Evolutionary conservation across 495 filamentous ascomycete genomes (phyloP).

Genomic region (Penicillium parvum): DNA sequence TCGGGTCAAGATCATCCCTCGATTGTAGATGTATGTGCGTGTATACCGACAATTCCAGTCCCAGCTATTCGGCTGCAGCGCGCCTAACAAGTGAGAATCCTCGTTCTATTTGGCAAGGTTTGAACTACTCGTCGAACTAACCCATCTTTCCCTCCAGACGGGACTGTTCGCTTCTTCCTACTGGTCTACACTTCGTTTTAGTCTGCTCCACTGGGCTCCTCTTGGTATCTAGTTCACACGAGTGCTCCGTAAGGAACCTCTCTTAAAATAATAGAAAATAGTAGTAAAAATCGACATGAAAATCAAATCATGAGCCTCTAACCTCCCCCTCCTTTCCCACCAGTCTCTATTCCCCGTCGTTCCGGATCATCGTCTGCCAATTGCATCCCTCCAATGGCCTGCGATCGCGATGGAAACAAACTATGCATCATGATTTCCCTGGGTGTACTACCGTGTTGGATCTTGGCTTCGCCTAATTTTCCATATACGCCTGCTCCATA

Average conservation of each 20-base stretch:
- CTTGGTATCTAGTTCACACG: too few relatives aligned
- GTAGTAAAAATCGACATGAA: slow-evolving; percentile 6
- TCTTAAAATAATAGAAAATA: too few relatives aligned
- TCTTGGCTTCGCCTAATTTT: slow-evolving; percentile 2
- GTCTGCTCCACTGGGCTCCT: slow-evolving; percentile 1
- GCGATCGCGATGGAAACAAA: slow-evolving; percentile 10
- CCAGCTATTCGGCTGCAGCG: slow-evolving; percentile 1
- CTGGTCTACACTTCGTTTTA: too few relatives aligned
- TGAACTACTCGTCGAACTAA: too few relatives aligned
- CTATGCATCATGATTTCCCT: too few relatives aligned
- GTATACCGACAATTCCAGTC: background rate
- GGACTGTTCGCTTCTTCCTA: background rate
- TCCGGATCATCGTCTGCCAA: slow-evolving; percentile 3
- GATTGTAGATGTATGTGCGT: too few relatives aligned
- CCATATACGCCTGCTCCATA: background rate
- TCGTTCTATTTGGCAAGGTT: too few relatives aligned
- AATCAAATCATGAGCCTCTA: background rate
- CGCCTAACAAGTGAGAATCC: too few relatives aligned
- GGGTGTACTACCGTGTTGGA: too few relatives aligned
- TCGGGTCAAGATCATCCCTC: too few relatives aligned
- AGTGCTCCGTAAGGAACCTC: too few relatives aligned
- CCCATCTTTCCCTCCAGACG: too few relatives aligned
- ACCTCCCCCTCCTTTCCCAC: background rate
- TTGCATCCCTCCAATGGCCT: slow-evolving; percentile 5
- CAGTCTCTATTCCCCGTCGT: background rate